Percentiles rank a stretch among this genome's conserved stretches.
phyloP scores from a whole-genome alignment of 1,139 yeast genomes.

The Geotrichum candidum region DNA sequence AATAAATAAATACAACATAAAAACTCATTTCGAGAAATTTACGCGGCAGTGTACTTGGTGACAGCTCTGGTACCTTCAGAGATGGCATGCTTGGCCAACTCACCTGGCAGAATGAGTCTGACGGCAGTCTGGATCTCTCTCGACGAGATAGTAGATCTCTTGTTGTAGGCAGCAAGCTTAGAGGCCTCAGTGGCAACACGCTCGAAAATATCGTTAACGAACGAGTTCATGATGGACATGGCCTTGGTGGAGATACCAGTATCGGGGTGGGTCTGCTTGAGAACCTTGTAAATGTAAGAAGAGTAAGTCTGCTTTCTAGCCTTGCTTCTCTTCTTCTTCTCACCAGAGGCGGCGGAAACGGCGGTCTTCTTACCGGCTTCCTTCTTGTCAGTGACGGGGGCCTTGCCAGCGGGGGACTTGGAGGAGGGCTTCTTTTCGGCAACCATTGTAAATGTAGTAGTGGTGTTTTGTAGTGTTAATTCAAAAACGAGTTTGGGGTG shows the following conservation, averaged over 20 bases:
- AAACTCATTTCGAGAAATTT: conserved; percentile 5
- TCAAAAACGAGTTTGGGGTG: not conserved
- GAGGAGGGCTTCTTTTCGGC: conserved; percentile 70
- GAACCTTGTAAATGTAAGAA: conserved; percentile 96
- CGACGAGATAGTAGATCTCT: conserved; percentile 97
- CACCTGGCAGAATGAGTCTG: conserved; percentile 98
- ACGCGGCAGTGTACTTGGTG: conserved; percentile 87
- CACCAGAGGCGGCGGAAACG: conserved; percentile 56
- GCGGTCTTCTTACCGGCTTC: conserved; percentile 91
- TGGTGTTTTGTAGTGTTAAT: conserved; percentile 16
- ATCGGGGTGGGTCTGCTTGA: conserved; percentile 98
- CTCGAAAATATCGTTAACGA: conserved; percentile 72
- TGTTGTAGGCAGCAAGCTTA: conserved; percentile 98
- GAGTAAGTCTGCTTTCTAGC: conserved; percentile 98
- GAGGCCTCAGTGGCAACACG: conserved; percentile 91
- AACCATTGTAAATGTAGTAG: conserved; percentile 52
- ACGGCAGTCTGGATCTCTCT: conserved; percentile 99
- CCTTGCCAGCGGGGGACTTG: conserved; percentile 86
- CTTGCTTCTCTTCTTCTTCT: conserved; percentile 91
- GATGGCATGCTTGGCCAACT: conserved; percentile 98
- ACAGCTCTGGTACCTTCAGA: conserved; percentile 99
- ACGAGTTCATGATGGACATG: conserved; percentile 98
- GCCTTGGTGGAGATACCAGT: conserved; percentile 99
- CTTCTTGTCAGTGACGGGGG: conserved; percentile 89
- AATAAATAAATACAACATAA: not conserved